phyloP scores from a whole-genome alignment of 2,329 filamentous ascomycete species.

The Botryotinia calthae region DNA sequence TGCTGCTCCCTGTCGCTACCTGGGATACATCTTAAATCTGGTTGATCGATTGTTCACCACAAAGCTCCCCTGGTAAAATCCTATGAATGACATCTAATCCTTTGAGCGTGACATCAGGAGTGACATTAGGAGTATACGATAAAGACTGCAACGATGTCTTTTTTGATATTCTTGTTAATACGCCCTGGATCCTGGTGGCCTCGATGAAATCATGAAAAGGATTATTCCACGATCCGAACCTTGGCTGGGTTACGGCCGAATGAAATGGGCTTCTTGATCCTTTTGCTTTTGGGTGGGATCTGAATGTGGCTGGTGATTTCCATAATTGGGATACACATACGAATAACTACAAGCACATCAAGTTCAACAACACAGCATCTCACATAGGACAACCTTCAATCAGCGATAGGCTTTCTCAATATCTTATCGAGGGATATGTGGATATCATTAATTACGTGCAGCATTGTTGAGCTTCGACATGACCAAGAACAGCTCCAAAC shows the following conservation, averaged over 20 bases:
- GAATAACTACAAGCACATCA: neutral
- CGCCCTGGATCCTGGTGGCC: neutral
- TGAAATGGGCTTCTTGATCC: neutral
- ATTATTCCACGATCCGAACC: neutral
- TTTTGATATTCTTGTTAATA: too few species aligned
- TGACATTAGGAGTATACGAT: neutral
- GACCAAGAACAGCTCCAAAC: neutral
- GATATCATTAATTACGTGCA: neutral
- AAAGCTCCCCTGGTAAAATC: neutral
- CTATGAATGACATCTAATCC: neutral
- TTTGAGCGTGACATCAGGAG: neutral
- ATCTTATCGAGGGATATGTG: neutral
- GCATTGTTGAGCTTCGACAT: neutral
- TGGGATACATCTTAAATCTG: neutral
- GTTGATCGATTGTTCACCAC: too few species aligned
- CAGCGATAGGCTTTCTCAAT: neutral
- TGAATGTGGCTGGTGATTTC: neutral
- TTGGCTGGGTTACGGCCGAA: neutral
- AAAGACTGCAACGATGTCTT: too few species aligned
- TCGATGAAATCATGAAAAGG: neutral
- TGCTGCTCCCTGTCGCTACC: neutral
- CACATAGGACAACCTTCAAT: neutral
- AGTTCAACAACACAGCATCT: neutral
- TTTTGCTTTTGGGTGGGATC: neutral
- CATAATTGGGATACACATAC: neutral